Evolutionary conservation across 2,329 filamentous ascomycete genomes (phyloP).

Genomic region (Botryotinia convoluta): DNA sequence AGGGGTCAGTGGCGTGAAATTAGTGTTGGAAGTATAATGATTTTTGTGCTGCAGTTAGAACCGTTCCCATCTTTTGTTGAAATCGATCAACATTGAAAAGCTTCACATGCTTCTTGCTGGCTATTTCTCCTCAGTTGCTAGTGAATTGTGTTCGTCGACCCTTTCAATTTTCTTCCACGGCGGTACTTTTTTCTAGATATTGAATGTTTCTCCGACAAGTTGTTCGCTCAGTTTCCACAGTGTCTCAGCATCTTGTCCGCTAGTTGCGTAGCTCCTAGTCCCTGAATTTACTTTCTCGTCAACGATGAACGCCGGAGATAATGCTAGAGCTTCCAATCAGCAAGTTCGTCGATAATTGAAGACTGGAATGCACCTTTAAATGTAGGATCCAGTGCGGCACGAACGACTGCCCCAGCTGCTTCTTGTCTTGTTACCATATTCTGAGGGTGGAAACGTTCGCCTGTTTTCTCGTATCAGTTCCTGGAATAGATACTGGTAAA

Average conservation of each 20-base stretch:
- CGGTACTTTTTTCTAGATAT: background rate
- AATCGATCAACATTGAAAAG: background rate
- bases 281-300: background rate
- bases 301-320: background rate
- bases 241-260: background rate
- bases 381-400: background rate
- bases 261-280: background rate
- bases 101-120: background rate
- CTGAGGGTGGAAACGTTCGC: background rate
- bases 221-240: background rate
- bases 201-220: background rate
- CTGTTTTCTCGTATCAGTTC: background rate
- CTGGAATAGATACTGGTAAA: background rate
- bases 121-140: background rate
- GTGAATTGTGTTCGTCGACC: background rate
- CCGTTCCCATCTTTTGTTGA: background rate
- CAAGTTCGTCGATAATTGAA: background rate
- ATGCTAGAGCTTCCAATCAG: background rate
- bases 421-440: background rate
- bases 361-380: background rate
- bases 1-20: constrained; percentile 43
- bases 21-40: constrained; percentile 35
- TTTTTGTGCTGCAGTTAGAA: constrained; percentile 1
- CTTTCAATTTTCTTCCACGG: background rate
- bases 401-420: background rate